Evolutionary conservation across 306 rosid species (phyloP), one percentile per base, ranked within the genome.

Genomic region (Cucumis hystrix): DNA sequence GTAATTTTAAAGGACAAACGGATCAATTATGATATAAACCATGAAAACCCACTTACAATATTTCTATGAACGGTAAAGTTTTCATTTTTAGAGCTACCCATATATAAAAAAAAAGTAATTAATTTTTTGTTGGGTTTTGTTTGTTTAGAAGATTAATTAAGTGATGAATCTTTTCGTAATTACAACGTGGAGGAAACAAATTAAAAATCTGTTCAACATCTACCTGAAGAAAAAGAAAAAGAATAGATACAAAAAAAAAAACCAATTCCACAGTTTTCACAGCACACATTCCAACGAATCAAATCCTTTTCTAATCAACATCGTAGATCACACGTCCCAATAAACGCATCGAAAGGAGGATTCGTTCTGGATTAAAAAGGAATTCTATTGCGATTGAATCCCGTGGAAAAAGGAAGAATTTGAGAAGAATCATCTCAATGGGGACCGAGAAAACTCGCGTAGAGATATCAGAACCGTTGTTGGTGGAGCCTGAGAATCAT

Each of bases 381-480:
- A 52, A 16, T 52, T 52, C 9, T 52, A 6, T 37, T 16, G 6
- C 18, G 35, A 30, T 52, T 20, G 75, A 23, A 39, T 52, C 60
- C 6, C 63, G 65, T 3, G 25, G 3, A 40, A 21, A 68, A 13
- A 20, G 75, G 75, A 21, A 23, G 37, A 69, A 58, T 61, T 13
- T 33, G 58, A 71, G 39, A 15, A 16, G 21, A 45, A 2, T 10
- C 13, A 41, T 77, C 61, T 35, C 45, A 28, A 87, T 89, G 97
- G 91, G 91, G n/a, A 82, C 88, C 7, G 80, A 87, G 79, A 68
- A 81, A 21, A 52, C 86, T 4, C 85, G 88, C 9, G 78, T 80
- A 52, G 95, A 83, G 71, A 84, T 94, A 23, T 82, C 91, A 1
- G 91, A 88, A 75, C 89, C 95, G 73, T 56, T 90, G 84, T 59